These are phyloP conservation scores for Hanseniaspora occidentalis DNA, from an alignment of 805 yeast species.

Conservation along the genomic window DNA sequence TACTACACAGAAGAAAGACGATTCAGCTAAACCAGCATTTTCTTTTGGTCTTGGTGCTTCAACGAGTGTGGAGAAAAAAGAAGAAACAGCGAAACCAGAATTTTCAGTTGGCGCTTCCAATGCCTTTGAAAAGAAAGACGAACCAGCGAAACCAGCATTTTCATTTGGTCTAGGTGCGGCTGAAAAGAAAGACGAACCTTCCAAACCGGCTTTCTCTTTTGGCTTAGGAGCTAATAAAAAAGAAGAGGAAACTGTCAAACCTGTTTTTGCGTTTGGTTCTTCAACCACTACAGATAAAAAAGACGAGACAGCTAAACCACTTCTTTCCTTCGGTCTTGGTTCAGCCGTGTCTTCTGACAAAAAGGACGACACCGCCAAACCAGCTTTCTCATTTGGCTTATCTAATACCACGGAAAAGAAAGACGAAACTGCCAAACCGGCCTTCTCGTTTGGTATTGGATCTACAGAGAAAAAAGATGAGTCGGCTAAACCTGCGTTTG, in stretches of 20 bases:
- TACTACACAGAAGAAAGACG: neutral
- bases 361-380: neutral
- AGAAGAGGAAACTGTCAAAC: neutral
- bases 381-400: neutral
- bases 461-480: neutral
- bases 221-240: slow-evolving; percentile 1
- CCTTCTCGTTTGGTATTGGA: slow-evolving; percentile 2
- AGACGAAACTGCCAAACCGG: neutral
- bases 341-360: neutral
- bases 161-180: slow-evolving; percentile 4
- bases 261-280: slow-evolving; percentile 2
- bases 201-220: slow-evolving; percentile 11
- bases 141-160: slow-evolving; percentile 5
- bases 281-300: neutral
- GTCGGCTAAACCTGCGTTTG: neutral
- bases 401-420: neutral
- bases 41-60: slow-evolving; percentile 3
- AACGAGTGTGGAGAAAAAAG: neutral
- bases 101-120: slow-evolving; percentile 2
- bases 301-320: neutral
- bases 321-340: neutral
- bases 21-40: slow-evolving; percentile 3
- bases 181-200: slow-evolving; percentile 1
- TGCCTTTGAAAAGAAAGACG: slow-evolving; percentile 1
- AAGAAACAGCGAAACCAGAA: neutral